Conservation (phyloP, 139 green algal species). For the Diplosphaera chodatii region DNA sequence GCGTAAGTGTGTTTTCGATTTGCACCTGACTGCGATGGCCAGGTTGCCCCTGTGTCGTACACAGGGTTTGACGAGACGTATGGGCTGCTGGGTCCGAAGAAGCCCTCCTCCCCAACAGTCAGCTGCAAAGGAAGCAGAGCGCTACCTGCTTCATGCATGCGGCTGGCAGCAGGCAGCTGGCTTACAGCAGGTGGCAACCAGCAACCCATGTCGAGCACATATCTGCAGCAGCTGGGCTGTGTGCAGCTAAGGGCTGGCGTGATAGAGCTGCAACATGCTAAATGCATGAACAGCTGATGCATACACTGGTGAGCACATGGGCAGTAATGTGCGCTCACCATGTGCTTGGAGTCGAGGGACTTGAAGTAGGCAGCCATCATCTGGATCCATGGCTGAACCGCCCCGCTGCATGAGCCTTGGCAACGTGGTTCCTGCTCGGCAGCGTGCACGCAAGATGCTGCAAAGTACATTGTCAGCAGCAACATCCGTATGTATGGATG, state of each 20-base stretch:
- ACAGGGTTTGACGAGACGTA: neutral
- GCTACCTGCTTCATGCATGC: too few relatives aligned
- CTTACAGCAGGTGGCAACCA: too few relatives aligned
- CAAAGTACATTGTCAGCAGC: too few relatives aligned
- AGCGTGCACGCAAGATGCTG: too few relatives aligned
- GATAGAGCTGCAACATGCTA: too few relatives aligned
- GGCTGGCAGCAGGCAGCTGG: too few relatives aligned
- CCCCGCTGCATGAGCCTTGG: neutral
- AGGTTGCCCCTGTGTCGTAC: neutral
- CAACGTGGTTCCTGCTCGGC: neutral
- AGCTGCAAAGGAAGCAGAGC: neutral
- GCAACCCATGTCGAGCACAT: neutral
- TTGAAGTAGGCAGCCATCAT: constrained; percentile 10
- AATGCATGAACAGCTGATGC: too few relatives aligned
- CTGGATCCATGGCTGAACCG: constrained; percentile 7
- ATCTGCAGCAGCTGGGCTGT: neutral
- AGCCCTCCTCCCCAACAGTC: constrained; percentile 9
- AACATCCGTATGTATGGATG: too few relatives aligned
- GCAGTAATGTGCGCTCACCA: neutral
- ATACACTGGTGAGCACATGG: too few relatives aligned
- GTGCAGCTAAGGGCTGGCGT: too few relatives aligned
- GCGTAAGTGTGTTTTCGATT: too few relatives aligned
- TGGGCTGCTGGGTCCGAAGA: neutral
- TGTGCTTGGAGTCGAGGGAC: neutral
- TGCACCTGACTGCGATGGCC: neutral